Evolutionary conservation across 2,329 filamentous ascomycete species (phyloP).

Genomic region (Aspergillus intermedius): DNA sequence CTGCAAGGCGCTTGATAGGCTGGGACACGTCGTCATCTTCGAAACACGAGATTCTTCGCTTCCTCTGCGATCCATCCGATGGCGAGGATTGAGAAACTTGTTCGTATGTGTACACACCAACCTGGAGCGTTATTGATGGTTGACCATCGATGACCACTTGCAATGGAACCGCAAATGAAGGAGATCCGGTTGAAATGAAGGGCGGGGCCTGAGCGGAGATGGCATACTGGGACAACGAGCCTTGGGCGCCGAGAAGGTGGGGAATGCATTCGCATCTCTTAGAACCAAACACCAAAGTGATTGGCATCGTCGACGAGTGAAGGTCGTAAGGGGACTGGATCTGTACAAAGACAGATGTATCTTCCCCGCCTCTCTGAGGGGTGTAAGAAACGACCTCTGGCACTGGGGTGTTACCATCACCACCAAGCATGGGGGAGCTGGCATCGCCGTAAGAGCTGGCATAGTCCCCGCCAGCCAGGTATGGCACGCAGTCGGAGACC

Average conservation of each 20-base stretch:
- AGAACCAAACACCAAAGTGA: constrained; percentile 71
- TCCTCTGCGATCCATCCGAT: constrained; percentile 46
- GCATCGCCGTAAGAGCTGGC: constrained; percentile 53
- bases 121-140: constrained; percentile 45
- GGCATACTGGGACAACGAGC: constrained; percentile 61
- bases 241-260: constrained; percentile 52
- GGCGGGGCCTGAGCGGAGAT: constrained; percentile 67
- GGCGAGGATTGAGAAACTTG: constrained; percentile 38
- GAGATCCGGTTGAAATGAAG: constrained; percentile 51
- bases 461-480: constrained; percentile 33
- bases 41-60: constrained; percentile 47
- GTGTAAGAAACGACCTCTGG: constrained; percentile 63
- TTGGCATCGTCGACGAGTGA: constrained; percentile 50
- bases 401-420: constrained; percentile 49
- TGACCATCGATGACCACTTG: constrained; percentile 55
- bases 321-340: constrained; percentile 71
- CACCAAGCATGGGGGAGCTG: constrained; percentile 60
- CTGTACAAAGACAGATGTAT: constrained; percentile 66
- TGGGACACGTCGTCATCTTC: constrained; percentile 42
- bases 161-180: constrained; percentile 52
- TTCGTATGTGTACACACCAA: constrained; percentile 58
- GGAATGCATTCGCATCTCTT: constrained; percentile 64
- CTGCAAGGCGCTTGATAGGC: constrained; percentile 44
- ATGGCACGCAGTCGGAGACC: constrained; percentile 36
- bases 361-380: constrained; percentile 61